Percentiles rank a stretch among this genome's conserved stretches.
Conservation (phyloP, 192 early-diverging fungal genomes). For the Rhizoclosmatium sp. region DNA sequence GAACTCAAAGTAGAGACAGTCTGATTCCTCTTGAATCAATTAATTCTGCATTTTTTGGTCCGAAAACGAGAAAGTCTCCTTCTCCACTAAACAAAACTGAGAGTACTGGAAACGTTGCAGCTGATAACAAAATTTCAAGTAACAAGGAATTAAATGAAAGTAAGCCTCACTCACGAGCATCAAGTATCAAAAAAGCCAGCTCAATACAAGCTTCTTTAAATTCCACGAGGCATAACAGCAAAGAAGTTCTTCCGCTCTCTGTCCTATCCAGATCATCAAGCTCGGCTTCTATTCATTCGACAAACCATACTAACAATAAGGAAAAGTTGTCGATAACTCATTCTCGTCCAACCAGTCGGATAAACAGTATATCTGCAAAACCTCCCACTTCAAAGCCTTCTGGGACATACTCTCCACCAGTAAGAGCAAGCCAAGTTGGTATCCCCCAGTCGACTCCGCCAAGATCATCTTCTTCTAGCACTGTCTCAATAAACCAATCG, state of each 20-base stretch:
- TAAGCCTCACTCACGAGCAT: no score
- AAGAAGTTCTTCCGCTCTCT: neutral
- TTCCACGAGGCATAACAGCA: neutral
- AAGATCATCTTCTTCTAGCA: neutral
- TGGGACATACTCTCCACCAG: neutral
- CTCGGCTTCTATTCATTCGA: neutral
- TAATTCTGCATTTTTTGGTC: no score
- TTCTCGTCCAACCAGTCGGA: neutral
- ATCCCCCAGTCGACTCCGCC: neutral
- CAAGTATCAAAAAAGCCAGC: no score
- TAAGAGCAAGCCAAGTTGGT: neutral
- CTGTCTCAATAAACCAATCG: neutral
- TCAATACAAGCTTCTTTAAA: neutral
- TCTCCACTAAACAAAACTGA: no score
- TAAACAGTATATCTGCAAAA: neutral
- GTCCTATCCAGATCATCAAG: neutral
- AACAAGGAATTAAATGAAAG: no score
- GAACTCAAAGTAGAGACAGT: neutral
- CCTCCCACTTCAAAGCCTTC: neutral
- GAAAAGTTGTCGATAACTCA: neutral
- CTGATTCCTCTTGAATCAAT: neutral
- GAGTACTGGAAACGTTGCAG: no score
- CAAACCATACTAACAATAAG: no score
- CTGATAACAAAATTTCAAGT: no score
- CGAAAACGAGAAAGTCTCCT: no score